These are phyloP conservation scores for Dorcoceras hygrometricum DNA, from an alignment of 257 asterid species.

Conservation along the genomic window DNA sequence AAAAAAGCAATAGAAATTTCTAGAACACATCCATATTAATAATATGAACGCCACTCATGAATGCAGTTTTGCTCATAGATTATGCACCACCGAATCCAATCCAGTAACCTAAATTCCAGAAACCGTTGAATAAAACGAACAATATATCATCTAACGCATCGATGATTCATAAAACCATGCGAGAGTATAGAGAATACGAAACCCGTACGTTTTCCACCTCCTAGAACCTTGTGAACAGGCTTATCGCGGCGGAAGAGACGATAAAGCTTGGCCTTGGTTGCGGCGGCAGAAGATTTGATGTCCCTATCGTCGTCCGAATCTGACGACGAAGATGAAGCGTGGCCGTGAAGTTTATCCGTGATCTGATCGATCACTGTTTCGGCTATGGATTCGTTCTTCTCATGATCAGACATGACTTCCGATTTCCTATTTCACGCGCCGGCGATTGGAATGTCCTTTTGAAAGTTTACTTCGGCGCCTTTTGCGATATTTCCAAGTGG, in stretches of 20 bases:
- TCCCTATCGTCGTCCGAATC: constrained; percentile 38
- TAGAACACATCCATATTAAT: no score
- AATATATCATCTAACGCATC: no score
- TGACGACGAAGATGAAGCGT: constrained; percentile 29
- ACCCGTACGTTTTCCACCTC: constrained; percentile 56
- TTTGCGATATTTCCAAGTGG: not conserved
- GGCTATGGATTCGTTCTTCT: constrained; percentile 30
- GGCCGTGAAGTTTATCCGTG: constrained; percentile 29
- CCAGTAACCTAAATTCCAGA: no score
- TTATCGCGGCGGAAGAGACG: constrained; percentile 54
- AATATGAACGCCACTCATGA: no score
- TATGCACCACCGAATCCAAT: no score
- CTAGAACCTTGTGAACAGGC: constrained; percentile 47
- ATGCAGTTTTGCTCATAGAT: no score
- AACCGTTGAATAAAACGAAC: no score
- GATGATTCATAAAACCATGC: no score
- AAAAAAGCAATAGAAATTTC: no score
- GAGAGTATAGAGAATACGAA: not conserved
- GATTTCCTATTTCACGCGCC: not conserved
- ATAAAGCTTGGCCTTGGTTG: constrained; percentile 27
- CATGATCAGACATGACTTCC: not conserved
- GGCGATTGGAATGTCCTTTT: not conserved
- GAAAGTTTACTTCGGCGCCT: not conserved
- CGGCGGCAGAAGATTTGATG: constrained; percentile 15
- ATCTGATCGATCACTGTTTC: constrained; percentile 32